Evolutionary conservation across 2,329 filamentous ascomycete species (phyloP), one percentile per base, ranked within the genome.

Genomic region (Metarhizium sp.): DNA sequence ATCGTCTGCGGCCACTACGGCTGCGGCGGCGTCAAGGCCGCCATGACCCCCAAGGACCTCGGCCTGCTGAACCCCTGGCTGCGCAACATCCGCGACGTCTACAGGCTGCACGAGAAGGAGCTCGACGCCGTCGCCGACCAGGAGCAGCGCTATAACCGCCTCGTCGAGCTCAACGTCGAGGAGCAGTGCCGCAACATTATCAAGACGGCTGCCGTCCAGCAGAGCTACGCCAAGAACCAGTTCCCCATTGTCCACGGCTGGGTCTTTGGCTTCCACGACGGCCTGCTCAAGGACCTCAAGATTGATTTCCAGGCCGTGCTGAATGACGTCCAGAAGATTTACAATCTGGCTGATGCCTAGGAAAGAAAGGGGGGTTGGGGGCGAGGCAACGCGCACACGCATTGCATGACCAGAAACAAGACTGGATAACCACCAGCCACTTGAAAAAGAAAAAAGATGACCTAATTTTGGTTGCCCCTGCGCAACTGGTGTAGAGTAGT

Each of bases 131-230:
- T 87, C 69, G 10, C 71, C 66, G 73, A 86, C 73, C 75, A 79
- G 72, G 65, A 77, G 7, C 77, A 79, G 51, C 82, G 85, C 59
- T 85, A 86, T 62, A 71, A 86, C 61, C 85, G 86, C 59, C 75
- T 96, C 55, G 87, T 90, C 51, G 89, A 95, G 76, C 79, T 94
- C 66, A 95, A 95, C 67, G 90, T 96, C 51, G 70, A 85, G 43
- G 82, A 88, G 71, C 87, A 91, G 67, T 83, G 91, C 67, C 82
- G 87, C 67, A 86, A 87, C 62, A 77, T 96, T 60, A 85, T 87
- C 76, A 86, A 90, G 77, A 91, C 90, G 64, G 84, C 86, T 25
- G 83, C 82, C 34, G 85, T 96, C n/a, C 84, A 91, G 71, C 82
- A 90, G 72, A 81, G 75, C 18, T 88, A 82, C 64, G 76, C 76